Conservation (phyloP, 352 stramenopile species). For the Detonula confervacea region DNA sequence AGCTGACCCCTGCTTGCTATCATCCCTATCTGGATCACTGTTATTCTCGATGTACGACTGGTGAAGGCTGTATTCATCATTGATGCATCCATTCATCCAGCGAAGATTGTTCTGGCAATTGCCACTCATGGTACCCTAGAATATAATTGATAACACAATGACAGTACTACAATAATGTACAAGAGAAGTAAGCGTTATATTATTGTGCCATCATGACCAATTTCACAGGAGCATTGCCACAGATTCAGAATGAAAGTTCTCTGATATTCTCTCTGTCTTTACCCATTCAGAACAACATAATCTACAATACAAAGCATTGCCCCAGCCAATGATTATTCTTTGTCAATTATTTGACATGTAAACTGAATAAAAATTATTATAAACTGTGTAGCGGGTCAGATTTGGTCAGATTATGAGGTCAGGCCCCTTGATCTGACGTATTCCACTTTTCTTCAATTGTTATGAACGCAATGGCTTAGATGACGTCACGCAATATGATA, state of each 20-base stretch:
- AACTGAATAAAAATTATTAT: no score
- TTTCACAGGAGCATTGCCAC: neutral
- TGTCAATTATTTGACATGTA: no score
- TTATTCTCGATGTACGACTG: neutral
- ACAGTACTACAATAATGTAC: neutral
- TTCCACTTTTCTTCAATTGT: no score
- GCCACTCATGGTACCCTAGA: neutral
- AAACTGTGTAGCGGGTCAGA: no score
- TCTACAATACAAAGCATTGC: no score
- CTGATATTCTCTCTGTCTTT: neutral
- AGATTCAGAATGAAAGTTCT: neutral
- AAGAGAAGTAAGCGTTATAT: neutral
- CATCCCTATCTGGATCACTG: slow-evolving; percentile 6
- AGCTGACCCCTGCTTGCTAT: slow-evolving; percentile 2
- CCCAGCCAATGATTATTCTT: no score
- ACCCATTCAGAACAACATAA: no score
- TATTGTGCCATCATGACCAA: neutral
- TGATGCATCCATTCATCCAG: neutral
- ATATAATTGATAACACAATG: neutral
- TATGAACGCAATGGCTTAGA: no score
- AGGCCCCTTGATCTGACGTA: no score
- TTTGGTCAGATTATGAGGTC: no score
- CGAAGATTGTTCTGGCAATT: slow-evolving; percentile 11
- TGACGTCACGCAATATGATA: no score
- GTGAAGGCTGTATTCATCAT: neutral